A percentile compares a stretch with the other conserved stretches of the same genome.
phyloP scores from a whole-genome alignment of 148 eudicot species.

The Amaranthus hypochondriacus region DNA sequence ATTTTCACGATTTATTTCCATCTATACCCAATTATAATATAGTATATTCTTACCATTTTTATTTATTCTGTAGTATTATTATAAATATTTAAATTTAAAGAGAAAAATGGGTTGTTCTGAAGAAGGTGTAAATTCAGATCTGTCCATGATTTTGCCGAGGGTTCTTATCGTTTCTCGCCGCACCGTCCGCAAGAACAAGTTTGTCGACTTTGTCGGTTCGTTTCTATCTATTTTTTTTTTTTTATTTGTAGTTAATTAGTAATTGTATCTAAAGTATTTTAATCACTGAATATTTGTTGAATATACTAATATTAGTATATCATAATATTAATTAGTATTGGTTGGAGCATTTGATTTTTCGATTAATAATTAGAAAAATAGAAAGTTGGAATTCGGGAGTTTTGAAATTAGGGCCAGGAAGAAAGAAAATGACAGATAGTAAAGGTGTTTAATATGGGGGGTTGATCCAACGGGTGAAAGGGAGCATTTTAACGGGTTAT shows the following conservation, averaged over 20 bases:
- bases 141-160: constrained; percentile 45
- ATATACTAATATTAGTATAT: too few relatives aligned
- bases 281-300: too few relatives aligned
- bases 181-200: constrained; percentile 51
- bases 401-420: too few relatives aligned
- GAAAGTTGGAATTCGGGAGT: neutral
- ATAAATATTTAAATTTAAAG: neutral
- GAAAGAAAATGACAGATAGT: too few relatives aligned
- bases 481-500: too few relatives aligned
- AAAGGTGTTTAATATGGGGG: too few relatives aligned
- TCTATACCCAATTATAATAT: neutral
- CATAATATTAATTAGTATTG: too few relatives aligned
- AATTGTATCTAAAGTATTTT: too few relatives aligned
- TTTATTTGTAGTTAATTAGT: neutral
- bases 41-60: neutral
- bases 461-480: too few relatives aligned
- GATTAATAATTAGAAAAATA: too few relatives aligned
- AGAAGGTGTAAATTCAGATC: constrained; percentile 16
- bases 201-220: constrained; percentile 50
- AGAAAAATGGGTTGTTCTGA: constrained; percentile 12
- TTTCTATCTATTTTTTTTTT: neutral
- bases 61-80: neutral
- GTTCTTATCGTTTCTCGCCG: constrained; percentile 50
- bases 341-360: too few relatives aligned
- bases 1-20: too few relatives aligned